Conservation (phyloP, 2,329 filamentous ascomycete genomes). For the Aspergillus quadricinctus region DNA sequence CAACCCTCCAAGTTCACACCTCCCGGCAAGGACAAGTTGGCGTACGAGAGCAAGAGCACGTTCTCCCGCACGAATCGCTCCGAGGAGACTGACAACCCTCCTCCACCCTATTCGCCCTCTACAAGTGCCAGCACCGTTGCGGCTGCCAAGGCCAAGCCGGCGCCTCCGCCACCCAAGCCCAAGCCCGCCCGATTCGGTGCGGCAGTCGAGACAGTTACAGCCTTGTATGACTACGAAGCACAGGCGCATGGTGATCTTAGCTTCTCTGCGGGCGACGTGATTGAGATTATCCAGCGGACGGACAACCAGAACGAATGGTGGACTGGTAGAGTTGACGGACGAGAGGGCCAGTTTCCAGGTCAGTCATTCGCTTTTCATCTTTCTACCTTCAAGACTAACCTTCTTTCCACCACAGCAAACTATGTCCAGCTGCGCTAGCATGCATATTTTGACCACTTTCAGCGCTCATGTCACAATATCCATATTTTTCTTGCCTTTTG, state of each 20-base stretch:
- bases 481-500: neutral
- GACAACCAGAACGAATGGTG: conserved; percentile 97
- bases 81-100: conserved; percentile 55
- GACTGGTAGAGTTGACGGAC: conserved; percentile 74
- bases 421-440: neutral
- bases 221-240: conserved; percentile 92
- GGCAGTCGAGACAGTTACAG: conserved; percentile 76
- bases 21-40: conserved; percentile 31
- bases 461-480: neutral
- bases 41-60: conserved; percentile 34
- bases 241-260: conserved; percentile 92
- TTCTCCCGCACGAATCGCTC: conserved; percentile 31
- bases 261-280: conserved; percentile 81
- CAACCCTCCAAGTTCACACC: conserved; percentile 28
- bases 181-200: conserved; percentile 72
- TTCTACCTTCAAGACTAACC: neutral
- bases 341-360: conserved; percentile 94
- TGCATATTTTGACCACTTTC: neutral
- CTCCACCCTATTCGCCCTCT: conserved; percentile 63
- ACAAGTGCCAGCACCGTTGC: conserved; percentile 46
- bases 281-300: conserved; percentile 82
- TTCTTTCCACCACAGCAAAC: neutral
- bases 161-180: conserved; percentile 69
- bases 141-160: conserved; percentile 63
- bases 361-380: conserved; percentile 29